phyloP scores from a whole-genome alignment of 169 alveolate genomes.

The Plasmodium gallinaceum region DNA sequence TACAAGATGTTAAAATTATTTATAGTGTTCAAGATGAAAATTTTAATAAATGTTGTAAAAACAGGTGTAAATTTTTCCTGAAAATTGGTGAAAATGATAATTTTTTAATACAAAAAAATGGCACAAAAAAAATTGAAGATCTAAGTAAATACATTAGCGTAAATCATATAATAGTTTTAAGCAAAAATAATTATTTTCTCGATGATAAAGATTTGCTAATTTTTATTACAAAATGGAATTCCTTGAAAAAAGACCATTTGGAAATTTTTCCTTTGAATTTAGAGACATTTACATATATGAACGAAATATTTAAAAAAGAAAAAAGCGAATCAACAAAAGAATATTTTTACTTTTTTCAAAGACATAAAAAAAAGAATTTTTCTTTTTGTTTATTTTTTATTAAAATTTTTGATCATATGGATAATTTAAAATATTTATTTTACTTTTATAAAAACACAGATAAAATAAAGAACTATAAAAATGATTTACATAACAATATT shows the following conservation, averaged over 20 bases:
- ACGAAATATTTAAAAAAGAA: slow-evolving; percentile 19
- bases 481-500: neutral
- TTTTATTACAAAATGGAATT: slow-evolving; percentile 38
- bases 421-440: slow-evolving; percentile 43
- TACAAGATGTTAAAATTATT: slow-evolving; percentile 16
- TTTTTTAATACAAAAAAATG: slow-evolving; percentile 18
- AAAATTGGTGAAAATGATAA: neutral
- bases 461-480: neutral
- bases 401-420: slow-evolving; percentile 18
- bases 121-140: neutral
- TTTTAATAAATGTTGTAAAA: neutral
- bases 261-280: slow-evolving; percentile 56
- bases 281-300: slow-evolving; percentile 31
- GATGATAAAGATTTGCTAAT: slow-evolving; percentile 12
- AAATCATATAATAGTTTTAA: slow-evolving; percentile 35
- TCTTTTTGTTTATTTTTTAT: slow-evolving; percentile 35
- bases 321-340: slow-evolving; percentile 23
- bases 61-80: slow-evolving; percentile 10
- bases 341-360: slow-evolving; percentile 14
- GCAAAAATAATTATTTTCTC: neutral
- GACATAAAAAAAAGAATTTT: slow-evolving; percentile 15
- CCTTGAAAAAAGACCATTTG: slow-evolving; percentile 13
- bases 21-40: slow-evolving; percentile 13
- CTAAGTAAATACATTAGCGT: slow-evolving; percentile 18
- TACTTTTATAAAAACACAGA: slow-evolving; percentile 10